A percentile compares a stretch with the other conserved stretches of the same genome.
Evolutionary conservation across 768 basidiomycete genomes (phyloP).

Genomic region (Boletus subcaerulescens): DNA sequence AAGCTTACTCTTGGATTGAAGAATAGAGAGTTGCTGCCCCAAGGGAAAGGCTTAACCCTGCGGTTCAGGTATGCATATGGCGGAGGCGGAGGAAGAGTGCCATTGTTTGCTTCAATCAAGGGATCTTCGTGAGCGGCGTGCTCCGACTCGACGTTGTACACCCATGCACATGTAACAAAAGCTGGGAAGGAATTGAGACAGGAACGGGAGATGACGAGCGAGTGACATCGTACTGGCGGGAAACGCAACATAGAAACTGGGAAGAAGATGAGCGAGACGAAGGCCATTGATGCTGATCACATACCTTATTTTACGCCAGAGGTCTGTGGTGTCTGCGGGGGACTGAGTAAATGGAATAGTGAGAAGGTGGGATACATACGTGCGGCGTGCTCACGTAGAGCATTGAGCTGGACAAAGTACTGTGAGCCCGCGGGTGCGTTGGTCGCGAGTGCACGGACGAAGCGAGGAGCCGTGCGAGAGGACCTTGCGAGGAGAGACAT

Average conservation of each 20-base stretch:
- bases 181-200: conserved; percentile 19
- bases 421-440: conserved; percentile 37
- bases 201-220: neutral
- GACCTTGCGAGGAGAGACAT: conserved; percentile 54
- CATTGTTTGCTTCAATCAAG: conserved; percentile 68
- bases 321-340: conserved; percentile 61
- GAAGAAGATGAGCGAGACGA: conserved; percentile 4
- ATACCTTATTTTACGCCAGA: conserved; percentile 88
- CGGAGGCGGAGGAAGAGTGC: conserved; percentile 66
- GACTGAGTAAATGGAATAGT: conserved; percentile 8
- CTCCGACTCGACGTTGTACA: conserved; percentile 52
- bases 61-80: conserved; percentile 77
- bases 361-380: conserved; percentile 38
- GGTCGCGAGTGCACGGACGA: conserved; percentile 36
- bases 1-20: conserved; percentile 69
- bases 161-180: conserved; percentile 38
- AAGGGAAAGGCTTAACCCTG: conserved; percentile 77
- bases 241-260: conserved; percentile 70
- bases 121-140: conserved; percentile 72
- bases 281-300: conserved; percentile 13
- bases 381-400: conserved; percentile 62
- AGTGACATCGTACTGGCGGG: conserved; percentile 60
- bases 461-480: conserved; percentile 24
- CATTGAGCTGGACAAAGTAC: conserved; percentile 53
- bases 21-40: conserved; percentile 83